Percentiles rank a stretch among this genome's conserved stretches.
phyloP scores from a whole-genome alignment of 805 yeast species.

The Kodamaea kaohsiungensis region DNA sequence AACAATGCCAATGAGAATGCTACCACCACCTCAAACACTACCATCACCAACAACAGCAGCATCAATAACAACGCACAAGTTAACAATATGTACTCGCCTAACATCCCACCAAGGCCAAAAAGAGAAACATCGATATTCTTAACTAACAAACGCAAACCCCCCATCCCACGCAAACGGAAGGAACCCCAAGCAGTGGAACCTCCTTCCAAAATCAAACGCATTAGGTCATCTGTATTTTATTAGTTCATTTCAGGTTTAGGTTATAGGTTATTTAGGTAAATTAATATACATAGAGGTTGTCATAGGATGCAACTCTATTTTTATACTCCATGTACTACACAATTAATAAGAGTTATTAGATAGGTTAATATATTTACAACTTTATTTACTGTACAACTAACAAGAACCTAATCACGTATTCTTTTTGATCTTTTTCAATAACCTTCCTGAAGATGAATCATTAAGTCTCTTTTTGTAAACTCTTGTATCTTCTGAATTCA shows the following conservation, averaged over 20 bases:
- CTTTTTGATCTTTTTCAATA: slow-evolving; percentile 23
- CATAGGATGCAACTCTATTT: not conserved
- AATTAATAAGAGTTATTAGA: not conserved
- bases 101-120: not conserved
- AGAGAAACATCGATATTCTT: slow-evolving; percentile 16
- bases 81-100: not conserved
- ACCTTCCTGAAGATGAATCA: slow-evolving; percentile 25
- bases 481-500: slow-evolving; percentile 14
- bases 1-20: too few species aligned
- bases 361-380: too few species aligned
- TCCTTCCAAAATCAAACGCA: slow-evolving; percentile 21
- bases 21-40: too few species aligned
- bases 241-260: not conserved
- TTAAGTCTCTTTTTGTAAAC: slow-evolving; percentile 24
- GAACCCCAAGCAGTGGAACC: slow-evolving; percentile 3
- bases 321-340: not conserved
- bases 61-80: not conserved
- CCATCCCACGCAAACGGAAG: slow-evolving; percentile 1
- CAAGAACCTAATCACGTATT: not conserved
- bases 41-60: not conserved
- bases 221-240: slow-evolving; percentile 13
- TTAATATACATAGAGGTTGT: not conserved
- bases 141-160: slow-evolving; percentile 11
- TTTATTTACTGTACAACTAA: too few species aligned
- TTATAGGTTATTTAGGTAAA: slow-evolving; percentile 10